Percentiles rank a stretch among this genome's conserved stretches.
phyloP scores from a whole-genome alignment of 352 stramenopile genomes.

The Phytophthora melonis region DNA sequence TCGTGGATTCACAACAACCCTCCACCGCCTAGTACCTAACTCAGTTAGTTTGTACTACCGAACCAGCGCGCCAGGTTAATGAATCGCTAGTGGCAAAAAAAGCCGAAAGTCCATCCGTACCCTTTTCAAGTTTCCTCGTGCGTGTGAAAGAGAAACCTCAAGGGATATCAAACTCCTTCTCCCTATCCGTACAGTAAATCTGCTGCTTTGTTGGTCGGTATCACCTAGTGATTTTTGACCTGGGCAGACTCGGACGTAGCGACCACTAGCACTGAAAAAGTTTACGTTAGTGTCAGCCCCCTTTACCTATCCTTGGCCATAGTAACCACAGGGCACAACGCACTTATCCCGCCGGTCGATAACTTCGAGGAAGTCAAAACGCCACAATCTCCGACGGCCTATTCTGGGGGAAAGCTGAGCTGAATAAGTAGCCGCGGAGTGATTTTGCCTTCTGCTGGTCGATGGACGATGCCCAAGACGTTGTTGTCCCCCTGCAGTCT shows the following conservation, averaged over 20 bases:
- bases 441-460: background rate
- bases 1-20: conserved; percentile 4
- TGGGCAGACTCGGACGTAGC: too few species aligned
- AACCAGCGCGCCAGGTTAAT: background rate
- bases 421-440: background rate
- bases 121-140: background rate
- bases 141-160: background rate
- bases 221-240: too few species aligned
- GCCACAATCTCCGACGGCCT: background rate
- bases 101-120: too few species aligned
- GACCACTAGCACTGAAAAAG: background rate
- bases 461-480: conserved; percentile 14
- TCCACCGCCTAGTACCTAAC: background rate
- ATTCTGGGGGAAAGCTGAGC: background rate
- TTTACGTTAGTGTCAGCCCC: background rate
- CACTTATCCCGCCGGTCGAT: background rate
- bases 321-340: background rate
- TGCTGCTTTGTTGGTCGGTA: too few species aligned
- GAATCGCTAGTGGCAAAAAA: background rate
- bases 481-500: background rate
- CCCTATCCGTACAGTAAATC: too few species aligned
- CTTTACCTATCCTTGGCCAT: background rate
- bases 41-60: too few species aligned
- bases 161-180: too few species aligned
- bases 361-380: conserved; percentile 2